Conservation (phyloP, 2,329 filamentous ascomycete species). For the Fusarium anthophilum region DNA sequence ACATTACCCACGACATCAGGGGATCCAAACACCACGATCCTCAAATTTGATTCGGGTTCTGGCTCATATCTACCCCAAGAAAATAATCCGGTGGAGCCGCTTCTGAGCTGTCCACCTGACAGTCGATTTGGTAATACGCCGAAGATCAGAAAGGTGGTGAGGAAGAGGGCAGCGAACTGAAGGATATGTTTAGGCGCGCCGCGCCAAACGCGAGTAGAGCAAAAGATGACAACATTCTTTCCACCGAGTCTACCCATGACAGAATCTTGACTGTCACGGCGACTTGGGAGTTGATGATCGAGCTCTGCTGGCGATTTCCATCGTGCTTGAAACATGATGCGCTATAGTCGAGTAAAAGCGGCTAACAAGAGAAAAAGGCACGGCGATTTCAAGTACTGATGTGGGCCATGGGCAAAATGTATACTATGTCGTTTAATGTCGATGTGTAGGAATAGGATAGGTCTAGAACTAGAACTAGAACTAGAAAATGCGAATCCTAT, state of each 20-base stretch:
- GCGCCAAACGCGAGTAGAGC: slow-evolving; percentile 55
- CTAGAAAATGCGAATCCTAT: background rate
- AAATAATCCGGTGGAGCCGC: slow-evolving; percentile 38
- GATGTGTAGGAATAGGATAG: background rate
- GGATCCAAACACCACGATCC: slow-evolving; percentile 62
- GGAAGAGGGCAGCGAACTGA: slow-evolving; percentile 38
- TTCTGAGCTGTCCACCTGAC: slow-evolving; percentile 29
- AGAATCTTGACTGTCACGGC: slow-evolving; percentile 32
- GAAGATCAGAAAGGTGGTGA: slow-evolving; percentile 44
- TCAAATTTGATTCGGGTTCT: slow-evolving; percentile 48
- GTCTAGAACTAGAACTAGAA: background rate
- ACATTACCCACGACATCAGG: slow-evolving; percentile 58
- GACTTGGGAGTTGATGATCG: slow-evolving; percentile 31
- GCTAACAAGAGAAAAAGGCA: background rate
- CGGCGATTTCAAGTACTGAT: background rate
- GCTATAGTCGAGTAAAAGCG: background rate
- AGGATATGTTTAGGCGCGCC: slow-evolving; percentile 46
- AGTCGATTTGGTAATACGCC: slow-evolving; percentile 37
- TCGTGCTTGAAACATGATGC: slow-evolving; percentile 37
- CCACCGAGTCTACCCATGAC: slow-evolving; percentile 31
- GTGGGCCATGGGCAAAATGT: background rate
- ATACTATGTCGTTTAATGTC: background rate
- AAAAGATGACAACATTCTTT: slow-evolving; percentile 50
- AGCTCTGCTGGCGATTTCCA: slow-evolving; percentile 38
- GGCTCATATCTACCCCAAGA: slow-evolving; percentile 32